phyloP scores from a whole-genome alignment of 1,139 yeast species.

The Yueomyces sp. region DNA sequence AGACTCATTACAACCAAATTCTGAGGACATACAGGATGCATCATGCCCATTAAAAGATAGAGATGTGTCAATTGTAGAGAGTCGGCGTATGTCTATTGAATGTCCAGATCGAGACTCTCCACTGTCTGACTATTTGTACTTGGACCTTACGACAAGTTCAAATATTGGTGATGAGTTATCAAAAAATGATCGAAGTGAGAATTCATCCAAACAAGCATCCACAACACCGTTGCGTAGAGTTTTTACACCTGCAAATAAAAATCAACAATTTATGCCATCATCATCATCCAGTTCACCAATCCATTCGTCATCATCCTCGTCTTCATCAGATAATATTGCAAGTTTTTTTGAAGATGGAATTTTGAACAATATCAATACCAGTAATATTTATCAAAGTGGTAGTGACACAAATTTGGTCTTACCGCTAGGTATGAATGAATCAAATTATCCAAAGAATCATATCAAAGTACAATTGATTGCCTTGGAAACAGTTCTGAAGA shows the following conservation, averaged over 20 bases:
- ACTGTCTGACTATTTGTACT: neutral
- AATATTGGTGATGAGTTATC: neutral
- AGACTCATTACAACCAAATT: constrained; percentile 4
- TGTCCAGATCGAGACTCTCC: neutral
- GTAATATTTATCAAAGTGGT: too few species aligned
- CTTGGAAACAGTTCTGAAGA: constrained; percentile 9
- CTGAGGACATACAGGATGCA: too few species aligned
- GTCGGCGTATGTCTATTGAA: too few species aligned
- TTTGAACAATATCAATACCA: too few species aligned
- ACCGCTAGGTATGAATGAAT: constrained; percentile 7
- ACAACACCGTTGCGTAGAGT: neutral
- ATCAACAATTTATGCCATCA: neutral
- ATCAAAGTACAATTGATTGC: constrained; percentile 9
- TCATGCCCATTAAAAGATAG: too few species aligned
- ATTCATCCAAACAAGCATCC: neutral
- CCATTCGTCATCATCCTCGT: constrained; percentile 6
- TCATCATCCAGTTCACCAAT: constrained; percentile 6
- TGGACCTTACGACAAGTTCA: neutral
- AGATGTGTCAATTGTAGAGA: too few species aligned
- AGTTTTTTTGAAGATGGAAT: too few species aligned
- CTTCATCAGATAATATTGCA: constrained; percentile 5
- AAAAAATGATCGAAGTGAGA: neutral
- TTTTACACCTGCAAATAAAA: too few species aligned
- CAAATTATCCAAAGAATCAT: constrained; percentile 9
- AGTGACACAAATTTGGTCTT: constrained; percentile 1